phyloP scores from a whole-genome alignment of 1,139 yeast genomes.

The Arxiozyma slooffiae region DNA sequence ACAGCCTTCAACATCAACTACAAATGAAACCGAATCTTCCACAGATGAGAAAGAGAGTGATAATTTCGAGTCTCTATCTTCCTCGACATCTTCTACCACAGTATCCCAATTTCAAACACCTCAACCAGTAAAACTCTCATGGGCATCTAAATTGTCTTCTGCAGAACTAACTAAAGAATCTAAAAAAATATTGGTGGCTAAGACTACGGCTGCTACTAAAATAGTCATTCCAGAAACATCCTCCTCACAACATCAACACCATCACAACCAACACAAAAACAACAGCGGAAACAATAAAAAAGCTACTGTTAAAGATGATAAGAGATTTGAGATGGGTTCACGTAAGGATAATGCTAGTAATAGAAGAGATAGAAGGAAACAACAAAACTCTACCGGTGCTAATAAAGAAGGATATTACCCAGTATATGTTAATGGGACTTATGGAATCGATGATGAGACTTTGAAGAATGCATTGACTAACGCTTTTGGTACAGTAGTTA shows the following conservation, averaged over 20 bases:
- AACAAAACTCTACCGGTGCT: slow-evolving; percentile 19
- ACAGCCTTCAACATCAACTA: not conserved
- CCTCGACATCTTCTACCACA: not conserved
- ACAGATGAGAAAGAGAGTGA: not conserved
- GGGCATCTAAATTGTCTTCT: slow-evolving; percentile 22
- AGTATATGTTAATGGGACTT: slow-evolving; percentile 25
- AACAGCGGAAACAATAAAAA: not conserved
- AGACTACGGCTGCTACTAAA: slow-evolving; percentile 3
- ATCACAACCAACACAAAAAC: not conserved
- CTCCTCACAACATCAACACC: not conserved
- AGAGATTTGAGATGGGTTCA: slow-evolving; percentile 11
- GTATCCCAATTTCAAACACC: not conserved
- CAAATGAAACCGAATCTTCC: not conserved
- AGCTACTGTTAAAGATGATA: slow-evolving; percentile 7
- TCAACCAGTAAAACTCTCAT: slow-evolving; percentile 15
- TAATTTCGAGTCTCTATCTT: not conserved
- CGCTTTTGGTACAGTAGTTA: slow-evolving; percentile 27
- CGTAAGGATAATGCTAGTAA: slow-evolving; percentile 15
- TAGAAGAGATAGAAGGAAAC: slow-evolving; percentile 18
- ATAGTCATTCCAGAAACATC: slow-evolving; percentile 1
- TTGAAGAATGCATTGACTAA: slow-evolving; percentile 18
- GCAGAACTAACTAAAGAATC: slow-evolving; percentile 9
- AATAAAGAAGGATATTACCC: slow-evolving; percentile 28
- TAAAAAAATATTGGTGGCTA: slow-evolving; percentile 6
- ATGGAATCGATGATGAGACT: slow-evolving; percentile 22